Evolutionary conservation across 2,329 filamentous ascomycete species (phyloP).

Genomic region (Tolypocladium endophyticum): DNA sequence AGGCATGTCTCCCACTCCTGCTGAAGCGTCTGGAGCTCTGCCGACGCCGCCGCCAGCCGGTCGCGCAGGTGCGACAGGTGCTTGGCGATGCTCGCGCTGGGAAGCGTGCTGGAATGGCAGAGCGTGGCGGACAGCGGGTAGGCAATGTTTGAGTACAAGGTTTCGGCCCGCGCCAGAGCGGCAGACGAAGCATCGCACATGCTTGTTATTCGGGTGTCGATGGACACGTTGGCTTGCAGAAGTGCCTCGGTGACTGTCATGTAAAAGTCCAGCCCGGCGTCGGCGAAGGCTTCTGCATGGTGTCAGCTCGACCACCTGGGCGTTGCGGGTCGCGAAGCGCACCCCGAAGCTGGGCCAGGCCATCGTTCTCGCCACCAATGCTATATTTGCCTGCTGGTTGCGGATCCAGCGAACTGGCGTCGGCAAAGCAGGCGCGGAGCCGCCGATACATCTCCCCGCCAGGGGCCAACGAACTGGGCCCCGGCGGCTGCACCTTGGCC

Average conservation of each 20-base stretch:
- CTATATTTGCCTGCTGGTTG: neutral
- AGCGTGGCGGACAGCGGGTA: conserved; percentile 20
- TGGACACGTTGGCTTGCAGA: conserved; percentile 10
- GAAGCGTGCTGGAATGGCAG: conserved; percentile 13
- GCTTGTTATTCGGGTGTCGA: conserved; percentile 9
- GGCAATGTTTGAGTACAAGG: conserved; percentile 19
- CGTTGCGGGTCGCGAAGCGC: neutral
- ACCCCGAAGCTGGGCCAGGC: conserved; percentile 11
- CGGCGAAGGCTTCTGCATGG: conserved; percentile 11
- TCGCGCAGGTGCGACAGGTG: conserved; percentile 14
- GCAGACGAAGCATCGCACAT: conserved; percentile 10
- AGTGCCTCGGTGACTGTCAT: conserved; percentile 10
- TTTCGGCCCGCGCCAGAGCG: conserved; percentile 7
- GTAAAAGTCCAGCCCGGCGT: conserved; percentile 11
- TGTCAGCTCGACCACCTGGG: neutral
- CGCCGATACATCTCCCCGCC: conserved; percentile 12
- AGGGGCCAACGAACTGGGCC: neutral
- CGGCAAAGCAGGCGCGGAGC: conserved; percentile 12
- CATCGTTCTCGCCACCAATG: neutral
- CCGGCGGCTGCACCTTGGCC: neutral
- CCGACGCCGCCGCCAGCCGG: conserved; percentile 11
- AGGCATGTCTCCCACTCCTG: conserved; percentile 15
- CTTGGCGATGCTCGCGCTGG: conserved; percentile 12
- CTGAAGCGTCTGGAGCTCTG: conserved; percentile 11
- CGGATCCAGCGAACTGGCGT: neutral